These are phyloP conservation scores for Nakazawaea molendinolei DNA, from an alignment of 805 yeast genomes.

Conservation along the genomic window DNA sequence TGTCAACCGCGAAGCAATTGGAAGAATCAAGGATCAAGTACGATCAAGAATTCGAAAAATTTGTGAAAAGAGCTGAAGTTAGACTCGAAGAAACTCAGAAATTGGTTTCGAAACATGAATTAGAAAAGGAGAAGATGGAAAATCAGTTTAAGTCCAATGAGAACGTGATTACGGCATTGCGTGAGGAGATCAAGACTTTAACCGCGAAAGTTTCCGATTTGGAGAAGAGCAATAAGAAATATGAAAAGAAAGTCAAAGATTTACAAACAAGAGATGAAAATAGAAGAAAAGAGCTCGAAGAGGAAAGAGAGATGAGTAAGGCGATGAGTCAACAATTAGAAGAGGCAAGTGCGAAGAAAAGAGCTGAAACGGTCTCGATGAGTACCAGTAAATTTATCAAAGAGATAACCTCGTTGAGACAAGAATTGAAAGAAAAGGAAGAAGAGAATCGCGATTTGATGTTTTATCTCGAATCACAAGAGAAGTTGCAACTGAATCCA, in stretches of 20 bases:
- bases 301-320: slow-evolving; percentile 40
- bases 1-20: slow-evolving; percentile 17
- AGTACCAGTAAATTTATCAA: background rate
- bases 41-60: too few species aligned
- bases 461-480: slow-evolving; percentile 72
- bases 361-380: background rate
- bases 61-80: background rate
- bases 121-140: background rate
- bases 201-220: background rate
- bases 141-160: background rate
- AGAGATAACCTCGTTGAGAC: slow-evolving; percentile 27
- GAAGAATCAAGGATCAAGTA: too few species aligned
- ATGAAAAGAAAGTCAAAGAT: slow-evolving; percentile 17
- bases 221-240: slow-evolving; percentile 15
- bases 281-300: slow-evolving; percentile 28
- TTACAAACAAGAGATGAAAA: slow-evolving; percentile 15
- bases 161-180: background rate
- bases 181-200: background rate
- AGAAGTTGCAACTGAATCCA: slow-evolving; percentile 53
- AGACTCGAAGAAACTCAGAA: slow-evolving; percentile 5
- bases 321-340: slow-evolving; percentile 35
- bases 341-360: slow-evolving; percentile 17
- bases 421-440: slow-evolving; percentile 40
- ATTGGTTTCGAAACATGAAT: background rate
- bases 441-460: slow-evolving; percentile 72